Percentiles rank a stretch among this genome's conserved stretches.
phyloP scores from a whole-genome alignment of 345 rosid species.

The Carallia brachiata region DNA sequence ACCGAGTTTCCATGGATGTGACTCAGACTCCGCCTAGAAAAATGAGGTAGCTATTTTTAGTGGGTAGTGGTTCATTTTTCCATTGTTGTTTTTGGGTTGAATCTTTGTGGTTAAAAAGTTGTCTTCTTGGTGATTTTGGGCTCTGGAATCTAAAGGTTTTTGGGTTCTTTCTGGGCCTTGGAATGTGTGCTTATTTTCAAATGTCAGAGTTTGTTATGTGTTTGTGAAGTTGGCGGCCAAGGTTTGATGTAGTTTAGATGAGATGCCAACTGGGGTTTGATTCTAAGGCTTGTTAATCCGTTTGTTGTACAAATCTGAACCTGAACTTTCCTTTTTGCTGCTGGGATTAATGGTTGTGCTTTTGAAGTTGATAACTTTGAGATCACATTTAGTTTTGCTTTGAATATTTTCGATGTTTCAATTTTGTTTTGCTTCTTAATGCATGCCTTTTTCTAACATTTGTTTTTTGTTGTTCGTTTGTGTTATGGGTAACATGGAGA shows the following conservation, averaged over 20 bases:
- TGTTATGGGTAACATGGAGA: neutral
- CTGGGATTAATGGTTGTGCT: too few relatives aligned
- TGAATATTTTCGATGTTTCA: too few relatives aligned
- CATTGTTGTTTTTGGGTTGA: conserved; percentile 1
- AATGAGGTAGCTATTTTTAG: conserved; percentile 22
- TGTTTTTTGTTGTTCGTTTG: neutral
- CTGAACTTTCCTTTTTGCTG: too few relatives aligned
- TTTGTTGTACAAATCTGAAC: too few relatives aligned
- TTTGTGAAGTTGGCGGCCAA: conserved; percentile 3
- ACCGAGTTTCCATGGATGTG: conserved; percentile 7
- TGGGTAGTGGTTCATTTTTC: conserved; percentile 8
- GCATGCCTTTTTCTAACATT: neutral
- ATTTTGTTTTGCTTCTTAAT: neutral
- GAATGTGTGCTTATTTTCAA: conserved; percentile 13
- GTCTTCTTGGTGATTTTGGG: neutral
- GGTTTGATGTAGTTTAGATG: neutral
- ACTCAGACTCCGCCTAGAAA: neutral
- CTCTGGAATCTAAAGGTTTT: neutral
- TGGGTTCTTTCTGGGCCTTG: conserved; percentile 2
- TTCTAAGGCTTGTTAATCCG: neutral
- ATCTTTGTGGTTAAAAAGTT: neutral
- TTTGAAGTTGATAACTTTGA: too few relatives aligned
- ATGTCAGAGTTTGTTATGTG: neutral
- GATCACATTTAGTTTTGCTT: too few relatives aligned
- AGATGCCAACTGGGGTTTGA: conserved; percentile 6